These are phyloP conservation scores for Globisporangium lucens DNA, from an alignment of 352 stramenopile genomes.

Conservation along the genomic window DNA sequence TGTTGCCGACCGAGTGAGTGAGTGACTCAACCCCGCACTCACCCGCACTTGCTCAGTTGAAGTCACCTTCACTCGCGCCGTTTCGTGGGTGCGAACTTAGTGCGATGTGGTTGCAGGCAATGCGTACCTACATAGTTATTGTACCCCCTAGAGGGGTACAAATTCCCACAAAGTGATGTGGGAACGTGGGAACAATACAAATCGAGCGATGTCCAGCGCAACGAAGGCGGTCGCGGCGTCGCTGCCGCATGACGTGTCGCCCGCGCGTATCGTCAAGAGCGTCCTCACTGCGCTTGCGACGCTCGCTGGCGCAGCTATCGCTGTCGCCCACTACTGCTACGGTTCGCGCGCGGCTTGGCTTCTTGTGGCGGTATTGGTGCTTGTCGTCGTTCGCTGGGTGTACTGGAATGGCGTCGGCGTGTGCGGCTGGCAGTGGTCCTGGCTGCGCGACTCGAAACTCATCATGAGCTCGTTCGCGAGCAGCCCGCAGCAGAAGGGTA, in stretches of 20 bases:
- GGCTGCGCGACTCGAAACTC: slow-evolving; percentile 35
- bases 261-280: slow-evolving; percentile 25
- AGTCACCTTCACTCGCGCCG: no score
- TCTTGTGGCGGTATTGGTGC: slow-evolving; percentile 17
- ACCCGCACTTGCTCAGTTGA: no score
- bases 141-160: not conserved
- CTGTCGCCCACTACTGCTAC: slow-evolving; percentile 24
- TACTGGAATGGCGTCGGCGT: slow-evolving; percentile 67
- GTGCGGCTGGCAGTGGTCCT: slow-evolving; percentile 41
- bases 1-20: no score
- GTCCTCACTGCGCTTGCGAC: slow-evolving; percentile 8
- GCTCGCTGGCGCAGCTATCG: slow-evolving; percentile 15
- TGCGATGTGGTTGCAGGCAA: not conserved
- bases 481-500: slow-evolving; percentile 44
- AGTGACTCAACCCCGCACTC: not conserved
- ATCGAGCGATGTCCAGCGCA: not conserved
- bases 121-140: not conserved
- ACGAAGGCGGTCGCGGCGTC: slow-evolving; percentile 4
- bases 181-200: not conserved
- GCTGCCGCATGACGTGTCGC: slow-evolving; percentile 44
- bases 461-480: slow-evolving; percentile 30
- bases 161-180: not conserved
- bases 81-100: not conserved
- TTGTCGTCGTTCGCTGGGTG: slow-evolving; percentile 42
- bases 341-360: slow-evolving; percentile 20